Evolutionary conservation across 441 rosid genomes (phyloP).

Genomic region (Eutrema salsugineum): DNA sequence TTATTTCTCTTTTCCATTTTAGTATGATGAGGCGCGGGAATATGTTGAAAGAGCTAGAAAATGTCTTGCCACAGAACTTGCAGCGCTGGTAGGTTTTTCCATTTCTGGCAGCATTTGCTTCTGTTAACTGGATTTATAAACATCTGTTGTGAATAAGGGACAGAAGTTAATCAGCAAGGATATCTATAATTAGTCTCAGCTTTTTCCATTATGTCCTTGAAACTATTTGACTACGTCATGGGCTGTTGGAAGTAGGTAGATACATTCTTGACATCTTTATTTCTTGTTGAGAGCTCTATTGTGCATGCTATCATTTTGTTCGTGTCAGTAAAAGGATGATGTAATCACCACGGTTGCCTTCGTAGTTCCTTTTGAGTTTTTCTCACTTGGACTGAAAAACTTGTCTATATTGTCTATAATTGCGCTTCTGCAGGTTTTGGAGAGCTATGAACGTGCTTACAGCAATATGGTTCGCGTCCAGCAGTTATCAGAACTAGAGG

Average conservation of each 20-base stretch:
- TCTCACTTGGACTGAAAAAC: conserved; percentile 1
- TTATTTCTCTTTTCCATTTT: conserved; percentile 4
- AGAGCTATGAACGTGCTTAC: conserved; percentile 99
- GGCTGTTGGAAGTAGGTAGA: conserved; percentile 3
- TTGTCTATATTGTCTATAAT: conserved; percentile 12
- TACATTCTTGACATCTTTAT: conserved; percentile 12
- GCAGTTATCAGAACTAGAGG: conserved; percentile 97
- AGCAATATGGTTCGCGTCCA: conserved; percentile 98
- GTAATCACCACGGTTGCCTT: conserved; percentile 3
- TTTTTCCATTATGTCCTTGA: conserved; percentile 8
- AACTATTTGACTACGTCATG: conserved; percentile 17
- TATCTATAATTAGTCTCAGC: conserved; percentile 9
- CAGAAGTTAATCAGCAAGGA: background rate
- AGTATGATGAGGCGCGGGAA: conserved; percentile 97
- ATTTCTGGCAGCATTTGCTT: conserved; percentile 10
- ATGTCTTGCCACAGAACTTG: conserved; percentile 99
- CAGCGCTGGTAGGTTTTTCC: conserved; percentile 84
- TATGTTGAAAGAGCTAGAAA: conserved; percentile 98
- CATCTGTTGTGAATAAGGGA: conserved; percentile 4
- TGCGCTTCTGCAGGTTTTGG: conserved; percentile 67
- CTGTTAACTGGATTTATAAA: background rate
- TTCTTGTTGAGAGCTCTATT: conserved; percentile 2
- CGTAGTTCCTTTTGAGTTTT: conserved; percentile 5
- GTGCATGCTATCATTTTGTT: conserved; percentile 1
- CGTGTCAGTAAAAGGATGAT: conserved; percentile 6